These are phyloP conservation scores for Rhodotorula mucilaginosa DNA, from an alignment of 1,284 basidiomycete species.

Conservation along the genomic window DNA sequence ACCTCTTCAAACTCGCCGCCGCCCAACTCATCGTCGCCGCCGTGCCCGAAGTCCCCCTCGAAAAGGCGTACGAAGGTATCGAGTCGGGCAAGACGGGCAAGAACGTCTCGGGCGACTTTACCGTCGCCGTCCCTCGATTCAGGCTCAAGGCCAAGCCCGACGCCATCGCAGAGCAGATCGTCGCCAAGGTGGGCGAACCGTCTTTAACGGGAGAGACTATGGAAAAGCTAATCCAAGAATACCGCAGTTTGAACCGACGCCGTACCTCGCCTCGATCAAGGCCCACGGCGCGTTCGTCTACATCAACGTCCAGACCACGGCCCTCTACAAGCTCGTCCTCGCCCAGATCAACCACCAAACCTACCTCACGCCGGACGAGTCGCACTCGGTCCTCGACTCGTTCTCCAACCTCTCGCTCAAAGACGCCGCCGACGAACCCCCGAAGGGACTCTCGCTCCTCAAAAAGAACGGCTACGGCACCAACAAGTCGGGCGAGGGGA, in stretches of 20 bases:
- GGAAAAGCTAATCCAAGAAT: too few relatives aligned
- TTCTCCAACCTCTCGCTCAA: conserved; percentile 28
- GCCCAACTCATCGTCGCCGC: conserved; percentile 72
- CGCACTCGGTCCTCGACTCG: conserved; percentile 24
- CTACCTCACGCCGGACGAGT: conserved; percentile 49
- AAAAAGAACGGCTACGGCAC: conserved; percentile 59
- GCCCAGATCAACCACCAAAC: conserved; percentile 76
- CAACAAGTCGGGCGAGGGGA: conserved; percentile 59
- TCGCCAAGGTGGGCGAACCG: conserved; percentile 61
- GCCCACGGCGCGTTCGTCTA: conserved; percentile 77
- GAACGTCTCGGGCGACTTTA: conserved; percentile 64
- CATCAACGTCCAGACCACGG: conserved; percentile 70
- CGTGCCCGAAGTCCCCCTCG: conserved; percentile 59
- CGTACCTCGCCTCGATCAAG: conserved; percentile 61
- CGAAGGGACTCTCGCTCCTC: conserved; percentile 37
- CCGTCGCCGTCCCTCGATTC: conserved; percentile 87
- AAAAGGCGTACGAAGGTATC: conserved; percentile 74
- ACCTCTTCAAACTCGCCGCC: conserved; percentile 80
- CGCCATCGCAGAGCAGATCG: conserved; percentile 71
- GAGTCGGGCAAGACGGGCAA: conserved; percentile 87
- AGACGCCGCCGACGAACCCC: conserved; percentile 41
- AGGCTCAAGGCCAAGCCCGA: conserved; percentile 79
- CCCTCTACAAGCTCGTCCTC: conserved; percentile 73
- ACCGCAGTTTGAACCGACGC: conserved; percentile 53
- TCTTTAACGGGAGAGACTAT: too few relatives aligned